These are phyloP conservation scores for Trametes pubescens DNA, from an alignment of 1,284 basidiomycete species.

Conservation along the genomic window DNA sequence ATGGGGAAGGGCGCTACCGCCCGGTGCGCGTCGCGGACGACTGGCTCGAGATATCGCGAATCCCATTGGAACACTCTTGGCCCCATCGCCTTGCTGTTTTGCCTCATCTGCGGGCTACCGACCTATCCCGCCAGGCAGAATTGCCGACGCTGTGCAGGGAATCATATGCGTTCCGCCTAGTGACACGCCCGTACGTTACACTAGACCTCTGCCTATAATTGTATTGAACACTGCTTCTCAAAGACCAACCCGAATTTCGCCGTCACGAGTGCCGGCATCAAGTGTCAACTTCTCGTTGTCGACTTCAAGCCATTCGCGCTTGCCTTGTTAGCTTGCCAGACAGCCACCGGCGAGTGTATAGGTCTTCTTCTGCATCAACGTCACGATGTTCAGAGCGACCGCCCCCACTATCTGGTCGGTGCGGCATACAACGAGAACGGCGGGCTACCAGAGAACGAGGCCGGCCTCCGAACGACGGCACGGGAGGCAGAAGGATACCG, in stretches of 20 bases:
- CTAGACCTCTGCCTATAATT: not conserved
- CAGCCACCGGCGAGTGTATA: not conserved
- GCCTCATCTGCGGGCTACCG: not conserved
- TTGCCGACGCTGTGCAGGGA: not conserved
- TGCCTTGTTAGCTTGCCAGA: not conserved
- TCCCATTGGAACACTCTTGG: not conserved
- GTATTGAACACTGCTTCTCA: not conserved
- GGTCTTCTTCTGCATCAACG: constrained; percentile 6
- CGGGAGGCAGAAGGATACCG: not conserved
- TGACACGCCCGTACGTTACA: not conserved
- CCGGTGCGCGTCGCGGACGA: not conserved
- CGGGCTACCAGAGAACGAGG: not conserved
- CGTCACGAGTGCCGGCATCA: not conserved
- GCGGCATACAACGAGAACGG: not conserved
- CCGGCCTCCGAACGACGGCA: no score
- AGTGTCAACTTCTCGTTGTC: not conserved
- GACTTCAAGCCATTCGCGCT: not conserved
- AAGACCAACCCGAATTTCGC: not conserved
- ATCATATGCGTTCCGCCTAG: not conserved
- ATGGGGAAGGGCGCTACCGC: constrained; percentile 6
- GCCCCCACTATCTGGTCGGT: not conserved
- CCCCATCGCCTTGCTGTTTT: not conserved
- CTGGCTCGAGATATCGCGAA: not conserved
- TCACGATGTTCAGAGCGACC: not conserved
- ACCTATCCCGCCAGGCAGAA: not conserved